Evolutionary conservation across 306 rosid genomes (phyloP).

Genomic region (Dryas octopetala): DNA sequence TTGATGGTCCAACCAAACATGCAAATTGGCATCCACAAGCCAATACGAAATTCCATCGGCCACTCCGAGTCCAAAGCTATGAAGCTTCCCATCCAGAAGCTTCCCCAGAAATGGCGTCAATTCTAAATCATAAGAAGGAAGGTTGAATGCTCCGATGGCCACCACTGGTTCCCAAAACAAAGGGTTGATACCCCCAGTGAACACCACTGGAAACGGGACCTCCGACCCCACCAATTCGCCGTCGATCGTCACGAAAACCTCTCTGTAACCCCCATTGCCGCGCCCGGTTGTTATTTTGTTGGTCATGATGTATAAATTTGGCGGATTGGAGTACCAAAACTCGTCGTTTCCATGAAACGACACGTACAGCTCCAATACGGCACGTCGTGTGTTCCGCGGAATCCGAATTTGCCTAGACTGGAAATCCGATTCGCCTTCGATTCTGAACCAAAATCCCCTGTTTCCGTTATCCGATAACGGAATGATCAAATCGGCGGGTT

Average conservation of each 20-base stretch:
- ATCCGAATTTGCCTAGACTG: conserved; percentile 38
- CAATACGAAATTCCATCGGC: conserved; percentile 60
- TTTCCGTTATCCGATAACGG: conserved; percentile 60
- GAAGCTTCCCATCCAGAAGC: conserved; percentile 53
- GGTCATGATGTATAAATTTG: conserved; percentile 51
- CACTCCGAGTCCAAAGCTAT: conserved; percentile 67
- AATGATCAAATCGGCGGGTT: conserved; percentile 59
- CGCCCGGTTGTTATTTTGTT: conserved; percentile 59
- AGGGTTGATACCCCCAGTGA: conserved; percentile 82
- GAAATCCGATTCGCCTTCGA: conserved; percentile 45
- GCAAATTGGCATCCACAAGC: conserved; percentile 82
- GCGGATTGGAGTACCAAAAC: conserved; percentile 88
- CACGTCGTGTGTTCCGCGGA: conserved; percentile 57
- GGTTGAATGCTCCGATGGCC: conserved; percentile 74
- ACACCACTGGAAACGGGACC: conserved; percentile 81
- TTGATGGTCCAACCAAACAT: conserved; percentile 68
- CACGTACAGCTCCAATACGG: conserved; percentile 58
- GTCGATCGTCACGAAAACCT: conserved; percentile 59
- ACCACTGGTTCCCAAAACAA: conserved; percentile 78
- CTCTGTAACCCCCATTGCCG: conserved; percentile 75
- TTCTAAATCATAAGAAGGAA: conserved; percentile 67
- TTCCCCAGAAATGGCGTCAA: conserved; percentile 70
- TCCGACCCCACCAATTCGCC: conserved; percentile 62
- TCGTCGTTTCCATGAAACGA: conserved; percentile 87
- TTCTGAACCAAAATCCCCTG: conserved; percentile 70